Base-by-base conservation (phyloP, 2,329 filamentous ascomycete genomes). In the Myriosclerotinia curreyana region DNA sequence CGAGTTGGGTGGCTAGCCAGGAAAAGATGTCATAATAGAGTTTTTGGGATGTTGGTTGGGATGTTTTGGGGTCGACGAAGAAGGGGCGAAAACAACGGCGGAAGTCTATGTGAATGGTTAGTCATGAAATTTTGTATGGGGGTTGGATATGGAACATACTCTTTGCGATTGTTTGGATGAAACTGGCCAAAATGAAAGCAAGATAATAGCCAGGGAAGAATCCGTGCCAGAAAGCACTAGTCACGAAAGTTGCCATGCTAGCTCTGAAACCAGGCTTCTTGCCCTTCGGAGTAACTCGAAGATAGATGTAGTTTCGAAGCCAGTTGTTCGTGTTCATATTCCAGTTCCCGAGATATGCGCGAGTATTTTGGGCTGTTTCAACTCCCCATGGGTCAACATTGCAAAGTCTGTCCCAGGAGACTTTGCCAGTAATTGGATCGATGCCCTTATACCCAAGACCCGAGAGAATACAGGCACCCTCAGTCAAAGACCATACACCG, bases 311-410 rank as follows among this genome's bases (percentile, higher is more conserved):
- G 76, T 98, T 96, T 54, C 93, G 86, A 66, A 99, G 80, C 95
- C 95, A 99, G 72, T 91, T 86, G 76, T 97, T 99, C 15, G 95
- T 99, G 77, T 98, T 98, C 80, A 97, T 96, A 76, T 99, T 99
- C 95, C 95, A 99, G 72, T 86, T 90, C 56, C 88, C 94, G 3
- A 99, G 83, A 72, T 95, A 98, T 1, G 86, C 92, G 62, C 94
- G 87, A n/a, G 91, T 90, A 75, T 98, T 99, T 77, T 97, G 93
- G 0, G 94, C 95, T 0, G 86, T 82, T 78, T 99, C 95, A 36
- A 99, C 90, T 2, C 85, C 86, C 82, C 87, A 88, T 0, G 95
- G 90, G 69, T 90, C 87, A 70, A 99, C 91, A 74, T 99, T 99
- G 71, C 91, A 89, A 22, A 98, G 80, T 36, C 94, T 87, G 73